These are phyloP conservation scores for Albugo candida DNA, from an alignment of 352 stramenopile genomes.

Conservation along the genomic window DNA sequence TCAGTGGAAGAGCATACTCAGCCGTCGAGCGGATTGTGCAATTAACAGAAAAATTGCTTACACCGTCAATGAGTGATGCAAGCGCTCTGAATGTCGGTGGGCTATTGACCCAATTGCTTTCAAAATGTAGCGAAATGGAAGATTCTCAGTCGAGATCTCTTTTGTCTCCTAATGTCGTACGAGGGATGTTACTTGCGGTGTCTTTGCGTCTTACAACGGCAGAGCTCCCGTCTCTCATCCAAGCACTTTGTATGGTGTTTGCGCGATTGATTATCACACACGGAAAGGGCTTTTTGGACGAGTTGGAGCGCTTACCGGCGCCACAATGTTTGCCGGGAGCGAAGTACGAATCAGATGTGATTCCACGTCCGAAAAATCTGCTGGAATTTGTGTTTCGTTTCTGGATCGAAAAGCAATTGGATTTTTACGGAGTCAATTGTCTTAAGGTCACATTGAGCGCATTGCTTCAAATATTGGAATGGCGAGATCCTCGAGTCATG, in stretches of 20 bases:
- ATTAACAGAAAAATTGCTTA: slow-evolving; percentile 52
- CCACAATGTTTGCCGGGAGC: slow-evolving; percentile 4
- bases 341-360: background rate
- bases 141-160: slow-evolving; percentile 14
- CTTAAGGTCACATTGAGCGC: slow-evolving; percentile 71
- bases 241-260: slow-evolving; percentile 71
- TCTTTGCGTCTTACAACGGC: slow-evolving; percentile 39
- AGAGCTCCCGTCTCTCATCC: slow-evolving; percentile 47
- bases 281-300: slow-evolving; percentile 37
- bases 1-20: slow-evolving; percentile 8
- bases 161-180: slow-evolving; percentile 37
- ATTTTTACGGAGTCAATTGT: slow-evolving; percentile 70
- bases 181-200: slow-evolving; percentile 56
- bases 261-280: slow-evolving; percentile 59
- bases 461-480: slow-evolving; percentile 46
- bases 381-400: slow-evolving; percentile 58
- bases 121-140: slow-evolving; percentile 12
- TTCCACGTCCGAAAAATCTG: slow-evolving; percentile 17
- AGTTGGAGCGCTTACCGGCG: slow-evolving; percentile 43
- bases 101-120: slow-evolving; percentile 61
- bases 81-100: slow-evolving; percentile 52
- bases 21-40: slow-evolving; percentile 39
- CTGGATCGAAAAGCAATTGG: slow-evolving; percentile 67
- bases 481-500: slow-evolving; percentile 52
- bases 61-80: slow-evolving; percentile 39